phyloP scores from a whole-genome alignment of 345 rosid genomes.

The Pistacia atlantica region DNA sequence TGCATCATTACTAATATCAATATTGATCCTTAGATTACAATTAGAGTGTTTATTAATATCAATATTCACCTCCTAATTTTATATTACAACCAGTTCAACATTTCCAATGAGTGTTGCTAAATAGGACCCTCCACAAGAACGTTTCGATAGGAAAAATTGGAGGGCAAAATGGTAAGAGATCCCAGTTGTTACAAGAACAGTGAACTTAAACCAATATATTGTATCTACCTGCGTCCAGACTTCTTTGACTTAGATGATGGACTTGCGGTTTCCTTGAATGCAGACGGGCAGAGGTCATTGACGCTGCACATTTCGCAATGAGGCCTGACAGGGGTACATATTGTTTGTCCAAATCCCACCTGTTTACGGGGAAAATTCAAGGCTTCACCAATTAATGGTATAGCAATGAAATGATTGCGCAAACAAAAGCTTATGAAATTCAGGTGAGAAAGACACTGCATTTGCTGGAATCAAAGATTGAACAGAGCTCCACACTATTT shows the following conservation, averaged over 20 bases:
- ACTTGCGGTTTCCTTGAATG: slow-evolving; percentile 69
- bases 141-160: not conserved
- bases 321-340: slow-evolving; percentile 85
- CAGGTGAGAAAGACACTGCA: not conserved
- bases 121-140: not conserved
- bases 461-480: not conserved
- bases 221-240: slow-evolving; percentile 37
- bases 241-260: slow-evolving; percentile 53
- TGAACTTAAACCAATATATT: slow-evolving; percentile 3
- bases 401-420: not conserved
- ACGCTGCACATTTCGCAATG: slow-evolving; percentile 67
- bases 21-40: no score
- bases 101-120: not conserved
- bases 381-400: not conserved
- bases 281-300: slow-evolving; percentile 75
- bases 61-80: no score
- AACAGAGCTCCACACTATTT: not conserved
- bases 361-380: slow-evolving; percentile 22
- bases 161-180: not conserved
- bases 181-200: not conserved
- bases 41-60: not conserved
- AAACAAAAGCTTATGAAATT: not conserved
- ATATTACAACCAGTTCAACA: not conserved
- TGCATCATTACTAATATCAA: not conserved
- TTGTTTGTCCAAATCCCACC: slow-evolving; percentile 96